These are phyloP conservation scores for Penicillium sp. DNA, from an alignment of 2,329 filamentous ascomycete species.

Conservation along the genomic window DNA sequence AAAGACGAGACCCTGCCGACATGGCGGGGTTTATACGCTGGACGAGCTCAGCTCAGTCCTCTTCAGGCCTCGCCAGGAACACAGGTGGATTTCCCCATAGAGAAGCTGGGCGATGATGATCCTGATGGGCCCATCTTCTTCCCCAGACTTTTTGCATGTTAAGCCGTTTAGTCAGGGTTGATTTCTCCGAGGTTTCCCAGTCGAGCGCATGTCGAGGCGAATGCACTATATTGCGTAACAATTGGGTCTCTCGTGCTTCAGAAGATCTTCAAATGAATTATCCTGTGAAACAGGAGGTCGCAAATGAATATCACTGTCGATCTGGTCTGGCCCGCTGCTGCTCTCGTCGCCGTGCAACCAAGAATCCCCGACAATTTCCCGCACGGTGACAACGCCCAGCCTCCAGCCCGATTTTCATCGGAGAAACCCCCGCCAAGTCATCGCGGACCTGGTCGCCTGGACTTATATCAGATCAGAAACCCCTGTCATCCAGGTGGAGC, in stretches of 20 bases:
- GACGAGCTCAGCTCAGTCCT: neutral
- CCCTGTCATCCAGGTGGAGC: neutral
- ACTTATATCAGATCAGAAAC: neutral
- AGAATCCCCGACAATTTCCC: slow-evolving; percentile 27
- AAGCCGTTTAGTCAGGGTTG: slow-evolving; percentile 1
- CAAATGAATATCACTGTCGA: neutral
- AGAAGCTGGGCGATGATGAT: slow-evolving; percentile 5
- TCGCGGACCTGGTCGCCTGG: neutral
- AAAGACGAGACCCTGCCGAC: neutral
- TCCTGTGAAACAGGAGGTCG: neutral
- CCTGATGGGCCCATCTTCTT: neutral
- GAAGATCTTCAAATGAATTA: neutral
- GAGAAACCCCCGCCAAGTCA: neutral
- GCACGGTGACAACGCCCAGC: slow-evolving; percentile 11
- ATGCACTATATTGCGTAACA: neutral
- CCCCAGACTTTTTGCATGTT: slow-evolving; percentile 3
- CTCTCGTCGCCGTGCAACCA: neutral
- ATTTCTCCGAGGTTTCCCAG: slow-evolving; percentile 24
- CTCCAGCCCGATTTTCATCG: slow-evolving; percentile 11
- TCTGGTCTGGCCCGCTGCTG: neutral
- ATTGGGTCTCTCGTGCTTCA: too few species aligned
- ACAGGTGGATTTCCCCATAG: slow-evolving; percentile 14
- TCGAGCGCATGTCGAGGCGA: neutral
- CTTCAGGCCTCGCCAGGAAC: neutral
- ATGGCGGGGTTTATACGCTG: slow-evolving; percentile 1